Evolutionary conservation across 345 rosid genomes (phyloP).

Genomic region (Combretum micranthum): DNA sequence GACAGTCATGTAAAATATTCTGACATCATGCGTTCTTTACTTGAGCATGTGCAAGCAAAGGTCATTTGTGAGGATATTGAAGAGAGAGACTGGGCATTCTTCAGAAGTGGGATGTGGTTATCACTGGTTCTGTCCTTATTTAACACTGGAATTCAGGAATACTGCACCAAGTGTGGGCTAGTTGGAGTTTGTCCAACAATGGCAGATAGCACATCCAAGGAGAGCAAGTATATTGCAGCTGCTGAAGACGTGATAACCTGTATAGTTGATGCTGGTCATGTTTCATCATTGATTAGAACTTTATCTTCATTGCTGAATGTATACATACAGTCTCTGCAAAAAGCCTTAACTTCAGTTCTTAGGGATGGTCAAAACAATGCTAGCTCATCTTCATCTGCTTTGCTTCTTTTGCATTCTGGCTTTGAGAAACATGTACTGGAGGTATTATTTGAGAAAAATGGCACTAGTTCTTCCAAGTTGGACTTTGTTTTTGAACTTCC

Average conservation of each 20-base stretch:
- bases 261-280: slow-evolving; percentile 46
- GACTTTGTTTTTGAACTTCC: slow-evolving; percentile 49
- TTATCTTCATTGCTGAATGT: slow-evolving; percentile 55
- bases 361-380: slow-evolving; percentile 32
- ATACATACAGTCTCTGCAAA: slow-evolving; percentile 49
- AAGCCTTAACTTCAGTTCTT: slow-evolving; percentile 66
- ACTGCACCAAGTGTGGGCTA: slow-evolving; percentile 38
- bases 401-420: slow-evolving; percentile 70
- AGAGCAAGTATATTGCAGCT: slow-evolving; percentile 31
- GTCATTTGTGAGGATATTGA: slow-evolving; percentile 35
- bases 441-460: slow-evolving; percentile 59
- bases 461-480: slow-evolving; percentile 38
- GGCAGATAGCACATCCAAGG: slow-evolving; percentile 42
- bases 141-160: slow-evolving; percentile 49
- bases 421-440: slow-evolving; percentile 60
- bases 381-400: slow-evolving; percentile 39
- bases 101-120: slow-evolving; percentile 73
- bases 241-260: slow-evolving; percentile 51
- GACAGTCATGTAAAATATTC: slow-evolving; percentile 30
- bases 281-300: slow-evolving; percentile 38
- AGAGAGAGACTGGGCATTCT: slow-evolving; percentile 77
- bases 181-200: slow-evolving; percentile 37
- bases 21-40: slow-evolving; percentile 38
- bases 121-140: slow-evolving; percentile 60
- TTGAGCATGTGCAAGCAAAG: slow-evolving; percentile 35